Base-by-base conservation (phyloP, 176 grass and related monocot genomes). In the Coix lacrymajobi region DNA sequence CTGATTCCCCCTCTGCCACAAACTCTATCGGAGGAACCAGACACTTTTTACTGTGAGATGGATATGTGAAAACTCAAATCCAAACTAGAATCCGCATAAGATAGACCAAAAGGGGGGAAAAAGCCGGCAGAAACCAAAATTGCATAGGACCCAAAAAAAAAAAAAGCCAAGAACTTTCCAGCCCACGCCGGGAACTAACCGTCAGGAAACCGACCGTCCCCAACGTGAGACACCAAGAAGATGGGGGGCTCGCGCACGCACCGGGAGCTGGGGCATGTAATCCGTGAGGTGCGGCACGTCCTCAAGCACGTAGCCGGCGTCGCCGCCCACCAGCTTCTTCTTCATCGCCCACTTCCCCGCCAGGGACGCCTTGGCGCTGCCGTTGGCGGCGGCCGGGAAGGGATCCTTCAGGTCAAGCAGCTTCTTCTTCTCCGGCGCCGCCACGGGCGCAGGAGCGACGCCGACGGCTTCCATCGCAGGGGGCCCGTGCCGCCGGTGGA, bases 261-360 rank as follows among this genome's bases (percentile, higher is more conserved):
- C 96, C 64, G 88, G 79, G 81, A 95, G 89, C 84, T 95, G 14
- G 76, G 89, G 87, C 22, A 95, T 20, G 77, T 90, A 98, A 78
- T 98, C 96, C 17, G 85, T 80, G 90, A 98, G 87, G 80, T 98
- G 96, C 28, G 96, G 96, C 29, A 98, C 96, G 71, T 98, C 96
- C 79, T 98, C 96, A 76, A 98, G 89, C 69, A 95, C 91, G 84
- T 93, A 98, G 9, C 92, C 96, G 3, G 46, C 88, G 33, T 93
- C 91, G 68, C 96, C 96, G 75, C 56, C 46, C 12, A 95, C 82
- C 62, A 95, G 79, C 82, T 98, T 98, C 79, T 85, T 87, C 84
- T 66, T 89, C 56, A 80, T 28, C 32, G 80, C 81, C 73, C 62
- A 44, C 87, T 98, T 90, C 15, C 51, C 63, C 9, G 63, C 87